Evolutionary conservation across 805 yeast species (phyloP), one percentile per base, ranked within the genome.

Genomic region (Henningerozyma blattae): DNA sequence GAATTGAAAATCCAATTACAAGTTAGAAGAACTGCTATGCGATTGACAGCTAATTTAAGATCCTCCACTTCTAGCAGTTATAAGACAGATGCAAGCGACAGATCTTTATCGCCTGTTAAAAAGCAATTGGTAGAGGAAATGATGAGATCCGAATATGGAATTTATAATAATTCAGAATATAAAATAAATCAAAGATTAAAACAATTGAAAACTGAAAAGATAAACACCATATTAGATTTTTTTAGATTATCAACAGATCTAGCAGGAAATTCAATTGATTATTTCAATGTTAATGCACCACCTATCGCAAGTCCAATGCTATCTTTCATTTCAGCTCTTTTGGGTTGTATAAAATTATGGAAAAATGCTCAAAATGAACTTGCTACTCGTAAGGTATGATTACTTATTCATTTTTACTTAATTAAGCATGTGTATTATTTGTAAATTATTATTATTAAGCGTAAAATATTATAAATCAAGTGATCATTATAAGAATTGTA

Each of bases 191-290:
- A 38, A 2, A 62, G 62, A 41, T 35, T 67, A 30, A 41, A 50
- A 18, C 46, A 48, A 14, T 34, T 65, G 27, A 50, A 59, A 28
- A 50, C 56, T 22, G 60, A 65, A 35, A 64, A 61, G 34, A 42
- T 39, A 12, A 39, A 61, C 13, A 50, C 64, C 2, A 41, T 59
- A 20, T 40, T 69, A 13, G 75, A 70, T 41, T 28, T 70, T 1
- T 39, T 55, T 2, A 63, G 68, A 42, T 46, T 68, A 10, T 16
- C 54, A 1, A 70, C 67, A 34, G 78, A 72, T 48, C 59, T 68
- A 27, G 45, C 58, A 9, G 72, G 67, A 36, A 73, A 68, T 46
- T 47, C 70, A 1, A 59, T 68, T 3, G 67, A 61, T 36, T 62
- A 70, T 10, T 68, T 69, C 39, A 47, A 61, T 16, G 33, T 66